phyloP scores from a whole-genome alignment of 2,329 filamentous ascomycete species.

The Chaetomium strumarium region DNA sequence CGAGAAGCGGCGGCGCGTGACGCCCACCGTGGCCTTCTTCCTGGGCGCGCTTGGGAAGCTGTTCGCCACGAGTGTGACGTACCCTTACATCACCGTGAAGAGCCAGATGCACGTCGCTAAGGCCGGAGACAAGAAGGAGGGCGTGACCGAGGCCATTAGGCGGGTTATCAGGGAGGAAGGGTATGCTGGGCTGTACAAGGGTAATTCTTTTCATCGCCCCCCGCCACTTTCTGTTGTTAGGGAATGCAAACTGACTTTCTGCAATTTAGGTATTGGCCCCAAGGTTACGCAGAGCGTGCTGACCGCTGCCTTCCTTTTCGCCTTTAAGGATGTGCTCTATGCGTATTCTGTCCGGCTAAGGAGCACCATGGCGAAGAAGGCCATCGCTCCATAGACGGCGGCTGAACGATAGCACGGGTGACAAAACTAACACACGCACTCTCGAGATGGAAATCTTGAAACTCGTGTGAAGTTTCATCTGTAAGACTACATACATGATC shows the following conservation, averaged over 20 bases:
- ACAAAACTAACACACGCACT: no score
- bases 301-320: slow-evolving; percentile 92
- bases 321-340: slow-evolving; percentile 96
- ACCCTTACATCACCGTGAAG: slow-evolving; percentile 98
- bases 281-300: slow-evolving; percentile 97
- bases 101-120: slow-evolving; percentile 92
- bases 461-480: no score
- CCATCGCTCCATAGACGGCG: slow-evolving; percentile 28
- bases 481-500: no score
- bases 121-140: slow-evolving; percentile 65
- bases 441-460: not conserved
- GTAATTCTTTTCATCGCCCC: slow-evolving; percentile 41
- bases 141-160: slow-evolving; percentile 70
- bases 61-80: slow-evolving; percentile 87
- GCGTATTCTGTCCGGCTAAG: slow-evolving; percentile 69
- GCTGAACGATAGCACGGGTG: no score
- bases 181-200: slow-evolving; percentile 88
- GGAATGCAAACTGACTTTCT: not conserved
- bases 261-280: slow-evolving; percentile 70
- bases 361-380: slow-evolving; percentile 37
- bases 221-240: not conserved
- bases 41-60: slow-evolving; percentile 91
- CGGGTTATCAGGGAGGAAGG: slow-evolving; percentile 83
- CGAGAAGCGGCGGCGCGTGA: slow-evolving; percentile 69
- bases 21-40: slow-evolving; percentile 81